Base-by-base conservation (phyloP, 495 filamentous ascomycete species). In the Rostrohypoxylon terebratum region DNA sequence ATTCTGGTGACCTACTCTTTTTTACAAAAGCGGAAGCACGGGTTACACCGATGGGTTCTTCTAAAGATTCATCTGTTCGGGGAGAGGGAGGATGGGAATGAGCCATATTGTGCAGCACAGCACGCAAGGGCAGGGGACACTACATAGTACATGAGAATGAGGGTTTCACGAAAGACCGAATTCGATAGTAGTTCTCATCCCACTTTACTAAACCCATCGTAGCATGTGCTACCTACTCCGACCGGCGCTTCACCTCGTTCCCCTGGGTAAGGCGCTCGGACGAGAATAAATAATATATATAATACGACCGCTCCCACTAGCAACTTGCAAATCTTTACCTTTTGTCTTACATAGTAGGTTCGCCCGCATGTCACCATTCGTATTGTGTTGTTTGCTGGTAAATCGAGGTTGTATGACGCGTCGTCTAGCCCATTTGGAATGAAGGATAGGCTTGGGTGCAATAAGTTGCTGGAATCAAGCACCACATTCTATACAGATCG, bases 261-360 rank as follows among this genome's bases (percentile, higher is more conserved):
- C 20, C 47, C 18, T 50, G 10, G 13, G 47, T 25, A 8, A 23
- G 18, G 47, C 25, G 47, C 47, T 50, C 47, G 20, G 47, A 50
- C 47, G 47, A 50, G 18, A 50, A 50, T 23, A 25, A 50, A 50
- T 23, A 25, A 50, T 50, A 50, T 50, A 50, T 50, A 21, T 50
- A 25, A 50, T 23, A 50, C 20, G 47, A 25, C 47, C 47, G 10
- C 20, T 50, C 4, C 20, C 20, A 20, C 13, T 25, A 50, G 47
- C 2, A 13, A 50, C 18, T 50, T 50, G 47, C 47, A 50, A 14
- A 50, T 50, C 47, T 50, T 23, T 23, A 9, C 18, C 47, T 25
- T 25, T 25, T 25, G 21, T 23, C 20, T 50, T 50, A n/a, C n/a
- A n/a, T n/a, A n/a, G n/a, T n/a, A 11, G 18, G 23, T 21, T 20